Base-by-base conservation (phyloP, 2,329 filamentous ascomycete species). In the Amesomyces nigricolor region DNA sequence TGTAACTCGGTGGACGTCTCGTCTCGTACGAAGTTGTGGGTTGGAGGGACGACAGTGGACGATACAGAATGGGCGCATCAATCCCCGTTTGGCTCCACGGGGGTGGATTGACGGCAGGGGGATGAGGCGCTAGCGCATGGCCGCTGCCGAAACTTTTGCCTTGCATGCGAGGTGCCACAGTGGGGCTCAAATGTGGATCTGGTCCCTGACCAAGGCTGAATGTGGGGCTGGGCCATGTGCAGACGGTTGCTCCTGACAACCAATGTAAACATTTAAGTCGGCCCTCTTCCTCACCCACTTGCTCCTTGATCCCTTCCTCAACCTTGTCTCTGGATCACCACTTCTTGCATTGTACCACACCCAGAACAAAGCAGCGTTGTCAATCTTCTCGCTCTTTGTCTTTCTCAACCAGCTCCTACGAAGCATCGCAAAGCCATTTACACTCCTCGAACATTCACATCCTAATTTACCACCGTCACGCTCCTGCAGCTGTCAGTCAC, bases 231-330 rank as follows among this genome's bases (percentile, higher is more conserved):
- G 19, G 40, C 17, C 42, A 11, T 22, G 8, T 19, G 17, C 6
- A 44, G 29, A 9, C 32, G 39, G 8, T 61, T 61, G 61, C 58
- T 43, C 63, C 32, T 35, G 61, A 46, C 63, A 61, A 63, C 60
- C n/a, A 16, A 42, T 47, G 62, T 64, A 63, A 64, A 64, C 62
- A 65, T 59, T 61, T 59, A 56, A 64, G 60, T 58, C 52, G 46
- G 11, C 32, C 32, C 9, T 35, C 32, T 35, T 13, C 32, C 32
- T 10, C 47, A 42, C 56, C 55, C 58, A 14, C 35, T 60, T 44
- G 54, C 44, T 61, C 62, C 62, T 30, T 39, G 59, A 57, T 61
- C 46, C 47, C 7, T 45, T 52, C 32, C 30, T 40, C 35, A 47
- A 43, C 44, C 53, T 46, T 50, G 52, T 48, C 43, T 51, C 51